Conservation (phyloP, 306 rosid genomes). For the Erythrophleum fordii region DNA sequence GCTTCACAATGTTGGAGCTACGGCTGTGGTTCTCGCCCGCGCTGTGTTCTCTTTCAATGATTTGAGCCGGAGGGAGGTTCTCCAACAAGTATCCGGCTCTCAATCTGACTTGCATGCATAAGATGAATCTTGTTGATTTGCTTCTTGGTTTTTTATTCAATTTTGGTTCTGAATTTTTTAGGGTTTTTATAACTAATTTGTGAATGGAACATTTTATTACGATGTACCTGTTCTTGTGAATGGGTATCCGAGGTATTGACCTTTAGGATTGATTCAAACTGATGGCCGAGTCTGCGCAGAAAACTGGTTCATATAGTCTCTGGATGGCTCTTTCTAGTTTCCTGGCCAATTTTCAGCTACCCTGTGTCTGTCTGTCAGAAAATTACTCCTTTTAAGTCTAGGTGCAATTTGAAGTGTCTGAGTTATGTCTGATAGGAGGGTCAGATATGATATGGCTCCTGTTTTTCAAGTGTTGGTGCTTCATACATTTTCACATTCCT, state of each 20-base stretch:
- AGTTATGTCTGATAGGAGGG: too few species aligned
- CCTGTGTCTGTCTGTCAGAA: background rate
- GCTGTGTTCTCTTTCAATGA: slow-evolving; percentile 70
- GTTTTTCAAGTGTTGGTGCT: background rate
- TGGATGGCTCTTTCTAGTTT: slow-evolving; percentile 73
- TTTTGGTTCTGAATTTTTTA: background rate
- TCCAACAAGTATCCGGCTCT: slow-evolving; percentile 64
- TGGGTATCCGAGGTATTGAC: background rate
- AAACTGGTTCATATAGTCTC: slow-evolving; percentile 87
- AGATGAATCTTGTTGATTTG: background rate
- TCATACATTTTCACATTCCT: background rate
- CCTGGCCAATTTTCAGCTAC: slow-evolving; percentile 98
- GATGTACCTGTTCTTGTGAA: background rate
- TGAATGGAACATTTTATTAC: background rate
- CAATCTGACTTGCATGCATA: slow-evolving; percentile 16
- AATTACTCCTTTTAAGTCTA: background rate
- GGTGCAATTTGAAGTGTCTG: background rate
- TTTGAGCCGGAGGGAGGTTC: slow-evolving; percentile 56
- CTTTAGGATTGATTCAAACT: background rate
- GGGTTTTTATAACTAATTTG: slow-evolving; percentile 1
- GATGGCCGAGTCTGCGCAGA: slow-evolving; percentile 75
- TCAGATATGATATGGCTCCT: background rate
- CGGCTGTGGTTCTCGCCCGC: slow-evolving; percentile 64
- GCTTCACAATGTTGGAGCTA: slow-evolving; percentile 65
- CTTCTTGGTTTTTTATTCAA: background rate